Percentiles rank a stretch among this genome's conserved stretches.
Conservation (phyloP, 106 monocot species). For the Dendrobium nobile region DNA sequence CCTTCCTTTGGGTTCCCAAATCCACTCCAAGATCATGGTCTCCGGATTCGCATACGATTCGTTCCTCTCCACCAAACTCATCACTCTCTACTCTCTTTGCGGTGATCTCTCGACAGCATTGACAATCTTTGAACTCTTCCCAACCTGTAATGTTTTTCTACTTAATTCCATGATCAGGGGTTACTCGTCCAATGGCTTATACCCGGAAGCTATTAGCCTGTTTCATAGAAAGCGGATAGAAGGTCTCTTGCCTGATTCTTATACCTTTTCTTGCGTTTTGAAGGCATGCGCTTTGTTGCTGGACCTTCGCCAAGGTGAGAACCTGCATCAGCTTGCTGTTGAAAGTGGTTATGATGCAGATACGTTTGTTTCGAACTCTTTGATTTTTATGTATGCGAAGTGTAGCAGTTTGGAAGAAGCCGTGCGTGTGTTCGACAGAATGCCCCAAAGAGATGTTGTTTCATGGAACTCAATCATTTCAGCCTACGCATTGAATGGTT, state of each 20-base stretch:
- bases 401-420: constrained; percentile 31
- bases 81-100: constrained; percentile 44
- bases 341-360: constrained; percentile 26
- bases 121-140: constrained; percentile 14
- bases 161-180: constrained; percentile 52
- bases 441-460: constrained; percentile 40
- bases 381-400: constrained; percentile 46
- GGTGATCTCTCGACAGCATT: constrained; percentile 12
- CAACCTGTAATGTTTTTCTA: constrained; percentile 23
- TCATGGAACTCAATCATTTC: constrained; percentile 60
- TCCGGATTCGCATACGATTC: constrained; percentile 32
- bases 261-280: constrained; percentile 42
- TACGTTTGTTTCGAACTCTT: constrained; percentile 44
- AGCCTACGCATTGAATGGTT: constrained; percentile 25
- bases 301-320: constrained; percentile 19
- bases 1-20: constrained; percentile 11
- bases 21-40: constrained; percentile 40
- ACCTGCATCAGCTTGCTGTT: constrained; percentile 28
- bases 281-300: constrained; percentile 38
- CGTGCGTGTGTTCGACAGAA: constrained; percentile 41
- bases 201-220: constrained; percentile 32
- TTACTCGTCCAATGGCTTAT: constrained; percentile 26
- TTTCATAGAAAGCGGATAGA: constrained; percentile 21
- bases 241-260: constrained; percentile 25
- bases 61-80: constrained; percentile 43